A percentile compares a stretch with the other conserved stretches of the same genome.
These are phyloP conservation scores for Aegilops umbellulata DNA, from an alignment of 176 grass and related monocot species.

Conservation along the genomic window DNA sequence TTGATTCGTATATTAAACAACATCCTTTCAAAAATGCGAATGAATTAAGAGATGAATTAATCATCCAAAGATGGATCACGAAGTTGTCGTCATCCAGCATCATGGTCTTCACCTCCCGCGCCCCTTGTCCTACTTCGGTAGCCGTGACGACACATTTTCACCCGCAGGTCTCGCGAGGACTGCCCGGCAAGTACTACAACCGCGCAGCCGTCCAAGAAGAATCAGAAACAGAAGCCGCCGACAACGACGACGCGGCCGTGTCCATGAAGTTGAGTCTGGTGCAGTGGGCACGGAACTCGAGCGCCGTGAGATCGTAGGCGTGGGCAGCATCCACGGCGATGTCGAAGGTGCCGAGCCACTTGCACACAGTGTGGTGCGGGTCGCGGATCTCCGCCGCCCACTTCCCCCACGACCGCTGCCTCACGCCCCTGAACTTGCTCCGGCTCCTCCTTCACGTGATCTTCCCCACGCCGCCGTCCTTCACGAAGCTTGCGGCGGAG, in stretches of 20 bases:
- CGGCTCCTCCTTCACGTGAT: not conserved
- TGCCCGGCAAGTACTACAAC: too few relatives aligned
- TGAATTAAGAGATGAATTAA: too few relatives aligned
- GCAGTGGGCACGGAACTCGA: slow-evolving; percentile 49
- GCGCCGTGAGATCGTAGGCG: slow-evolving; percentile 68
- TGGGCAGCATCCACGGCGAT: slow-evolving; percentile 61
- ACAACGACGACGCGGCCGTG: too few relatives aligned
- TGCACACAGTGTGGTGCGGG: slow-evolving; percentile 59
- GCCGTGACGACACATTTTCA: slow-evolving; percentile 4
- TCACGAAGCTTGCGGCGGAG: not conserved
- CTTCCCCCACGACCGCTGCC: slow-evolving; percentile 69
- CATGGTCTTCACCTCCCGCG: slow-evolving; percentile 40
- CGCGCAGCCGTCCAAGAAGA: too few relatives aligned
- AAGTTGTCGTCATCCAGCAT: slow-evolving; percentile 42
- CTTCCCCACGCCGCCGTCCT: slow-evolving; percentile 29
- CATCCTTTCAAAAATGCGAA: too few relatives aligned
- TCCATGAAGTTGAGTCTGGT: slow-evolving; percentile 66
- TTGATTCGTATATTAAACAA: too few relatives aligned
- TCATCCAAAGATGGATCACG: not conserved
- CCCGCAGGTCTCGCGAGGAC: too few relatives aligned
- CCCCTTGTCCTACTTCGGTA: not conserved
- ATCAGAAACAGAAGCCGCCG: too few relatives aligned
- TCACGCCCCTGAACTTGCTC: slow-evolving; percentile 62
- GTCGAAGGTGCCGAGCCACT: slow-evolving; percentile 94
- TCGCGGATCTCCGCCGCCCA: slow-evolving; percentile 94